Percentiles rank a stretch among this genome's conserved stretches.
These are phyloP conservation scores for Mortierella sp. DNA, from an alignment of 371 early-diverging fungal genomes.

Conservation along the genomic window DNA sequence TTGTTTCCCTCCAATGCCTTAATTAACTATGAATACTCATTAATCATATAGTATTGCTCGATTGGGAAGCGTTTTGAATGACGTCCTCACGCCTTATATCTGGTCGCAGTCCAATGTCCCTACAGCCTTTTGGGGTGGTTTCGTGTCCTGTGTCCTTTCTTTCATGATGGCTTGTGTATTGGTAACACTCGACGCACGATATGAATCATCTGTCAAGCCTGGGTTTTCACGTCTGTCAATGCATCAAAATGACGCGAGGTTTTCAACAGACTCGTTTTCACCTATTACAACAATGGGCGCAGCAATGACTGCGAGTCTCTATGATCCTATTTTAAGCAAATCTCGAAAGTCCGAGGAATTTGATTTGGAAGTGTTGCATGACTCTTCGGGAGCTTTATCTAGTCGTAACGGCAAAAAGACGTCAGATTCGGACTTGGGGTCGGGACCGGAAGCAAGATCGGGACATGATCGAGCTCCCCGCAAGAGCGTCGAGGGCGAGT, in stretches of 20 bases:
- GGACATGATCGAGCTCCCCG: not conserved
- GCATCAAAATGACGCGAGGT: conserved; percentile 13
- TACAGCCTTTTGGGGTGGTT: conserved; percentile 63
- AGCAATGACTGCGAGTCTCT: conserved; percentile 1
- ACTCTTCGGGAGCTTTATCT: not conserved
- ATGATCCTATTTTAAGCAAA: conserved; percentile 23
- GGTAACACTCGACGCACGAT: conserved; percentile 34
- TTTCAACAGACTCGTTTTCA: conserved; percentile 15
- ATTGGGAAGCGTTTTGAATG: conserved; percentile 64
- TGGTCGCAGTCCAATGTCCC: conserved; percentile 37
- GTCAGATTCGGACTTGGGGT: not conserved
- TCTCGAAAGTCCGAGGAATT: conserved; percentile 15
- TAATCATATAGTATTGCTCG: conserved; percentile 53
- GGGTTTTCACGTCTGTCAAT: conserved; percentile 39
- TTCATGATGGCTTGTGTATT: conserved; percentile 38
- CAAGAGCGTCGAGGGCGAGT: conserved; percentile 1
- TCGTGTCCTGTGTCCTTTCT: conserved; percentile 57
- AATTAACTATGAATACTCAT: not conserved
- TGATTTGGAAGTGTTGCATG: conserved; percentile 18
- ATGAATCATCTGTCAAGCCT: conserved; percentile 10
- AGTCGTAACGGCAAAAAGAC: not conserved
- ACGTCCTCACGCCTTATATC: conserved; percentile 52
- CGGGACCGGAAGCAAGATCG: not conserved
- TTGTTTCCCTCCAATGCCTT: not conserved
- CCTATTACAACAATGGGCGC: not conserved